Percentiles rank a stretch among this genome's conserved stretches.
Evolutionary conservation across 2,329 filamentous ascomycete species (phyloP).

Genomic region (Talaromyces sp.): DNA sequence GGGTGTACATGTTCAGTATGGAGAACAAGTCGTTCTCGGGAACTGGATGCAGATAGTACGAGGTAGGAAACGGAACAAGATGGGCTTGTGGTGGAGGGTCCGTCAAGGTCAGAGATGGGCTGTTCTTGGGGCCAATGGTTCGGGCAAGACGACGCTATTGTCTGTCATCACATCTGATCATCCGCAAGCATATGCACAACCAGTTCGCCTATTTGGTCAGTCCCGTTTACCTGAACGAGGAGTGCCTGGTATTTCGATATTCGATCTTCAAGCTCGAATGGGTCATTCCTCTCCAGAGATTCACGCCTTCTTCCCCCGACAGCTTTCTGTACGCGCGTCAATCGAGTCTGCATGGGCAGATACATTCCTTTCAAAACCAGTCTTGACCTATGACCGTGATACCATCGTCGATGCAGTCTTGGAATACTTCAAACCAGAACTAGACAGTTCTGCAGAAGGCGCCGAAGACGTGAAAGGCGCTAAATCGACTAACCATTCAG

Average conservation of each 20-base stretch:
- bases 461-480: conserved; percentile 2
- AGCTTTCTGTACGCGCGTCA: conserved; percentile 65
- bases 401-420: conserved; percentile 64
- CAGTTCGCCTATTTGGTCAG: conserved; percentile 78
- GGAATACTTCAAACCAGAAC: conserved; percentile 69
- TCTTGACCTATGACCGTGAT: conserved; percentile 53
- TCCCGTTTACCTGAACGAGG: conserved; percentile 71
- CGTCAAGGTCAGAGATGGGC: conserved; percentile 82
- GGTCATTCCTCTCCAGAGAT: conserved; percentile 93
- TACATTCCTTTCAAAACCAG: conserved; percentile 70
- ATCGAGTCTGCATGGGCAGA: conserved; percentile 87
- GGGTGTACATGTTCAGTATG: conserved; percentile 76
- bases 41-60: conserved; percentile 64
- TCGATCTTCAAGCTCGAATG: conserved; percentile 83
- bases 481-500: background rate
- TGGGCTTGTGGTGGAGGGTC: conserved; percentile 77
- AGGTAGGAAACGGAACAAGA: conserved; percentile 37
- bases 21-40: conserved; percentile 69
- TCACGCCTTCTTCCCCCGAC: conserved; percentile 82
- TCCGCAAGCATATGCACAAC: conserved; percentile 85
- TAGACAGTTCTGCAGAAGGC: conserved; percentile 51
- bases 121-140: conserved; percentile 87
- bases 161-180: conserved; percentile 93
- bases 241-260: conserved; percentile 72
- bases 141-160: conserved; percentile 90